Evolutionary conservation across 176 grass and related monocot genomes (phyloP).

Genomic region (Paspalum vaginatum): DNA sequence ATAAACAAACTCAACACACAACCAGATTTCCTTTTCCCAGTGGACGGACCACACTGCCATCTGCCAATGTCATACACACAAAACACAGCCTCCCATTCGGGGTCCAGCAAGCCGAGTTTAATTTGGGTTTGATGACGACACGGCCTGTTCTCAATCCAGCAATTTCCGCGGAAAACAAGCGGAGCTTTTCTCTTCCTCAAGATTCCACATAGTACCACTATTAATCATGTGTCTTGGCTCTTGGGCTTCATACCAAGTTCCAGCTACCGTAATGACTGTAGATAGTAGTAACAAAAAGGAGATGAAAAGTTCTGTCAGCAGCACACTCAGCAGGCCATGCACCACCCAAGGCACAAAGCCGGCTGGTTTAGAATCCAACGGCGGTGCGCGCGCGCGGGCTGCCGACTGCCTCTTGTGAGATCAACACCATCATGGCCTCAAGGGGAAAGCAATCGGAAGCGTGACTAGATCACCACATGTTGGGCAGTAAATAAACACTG

Average conservation of each 20-base stretch:
- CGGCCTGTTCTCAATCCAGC: too few relatives aligned
- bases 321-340: too few relatives aligned
- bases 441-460: background rate
- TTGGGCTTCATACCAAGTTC: background rate
- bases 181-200: background rate
- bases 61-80: too few relatives aligned
- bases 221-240: background rate
- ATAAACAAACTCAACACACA: too few relatives aligned
- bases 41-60: too few relatives aligned
- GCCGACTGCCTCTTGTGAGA: background rate
- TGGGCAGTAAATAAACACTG: background rate
- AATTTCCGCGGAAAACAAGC: too few relatives aligned
- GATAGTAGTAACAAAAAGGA: slow-evolving; percentile 1
- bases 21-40: too few relatives aligned
- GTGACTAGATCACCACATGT: slow-evolving; percentile 23
- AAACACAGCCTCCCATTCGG: too few relatives aligned
- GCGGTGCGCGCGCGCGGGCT: background rate
- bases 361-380: slow-evolving; percentile 14
- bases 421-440: slow-evolving; percentile 22
- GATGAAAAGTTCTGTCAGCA: slow-evolving; percentile 5
- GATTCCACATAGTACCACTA: background rate
- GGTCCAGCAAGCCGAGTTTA: too few relatives aligned
- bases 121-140: too few relatives aligned
- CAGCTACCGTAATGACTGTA: background rate
- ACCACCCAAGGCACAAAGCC: too few relatives aligned